Conservation (phyloP, 2,329 filamentous ascomycete genomes). For the Diaporthe australafricana region DNA sequence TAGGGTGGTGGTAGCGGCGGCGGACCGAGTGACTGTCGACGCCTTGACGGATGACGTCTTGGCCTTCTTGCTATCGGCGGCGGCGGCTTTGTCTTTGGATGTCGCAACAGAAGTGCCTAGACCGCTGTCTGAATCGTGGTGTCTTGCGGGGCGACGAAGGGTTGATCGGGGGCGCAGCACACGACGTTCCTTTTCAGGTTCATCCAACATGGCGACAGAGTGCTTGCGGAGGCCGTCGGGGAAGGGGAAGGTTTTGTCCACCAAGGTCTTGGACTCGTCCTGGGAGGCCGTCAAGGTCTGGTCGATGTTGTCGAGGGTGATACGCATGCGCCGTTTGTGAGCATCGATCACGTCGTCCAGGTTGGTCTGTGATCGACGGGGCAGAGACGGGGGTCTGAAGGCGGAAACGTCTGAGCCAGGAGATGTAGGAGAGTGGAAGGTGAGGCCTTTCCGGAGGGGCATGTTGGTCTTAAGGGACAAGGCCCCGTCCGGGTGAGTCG, state of each 20-base stretch:
- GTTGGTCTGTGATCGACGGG: slow-evolving; percentile 76
- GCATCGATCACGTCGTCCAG: slow-evolving; percentile 79
- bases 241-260: slow-evolving; percentile 69
- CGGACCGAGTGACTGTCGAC: slow-evolving; percentile 72
- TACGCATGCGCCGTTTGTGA: slow-evolving; percentile 74
- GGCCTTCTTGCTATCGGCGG: slow-evolving; percentile 56
- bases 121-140: slow-evolving; percentile 87
- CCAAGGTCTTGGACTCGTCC: slow-evolving; percentile 50
- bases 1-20: slow-evolving; percentile 61
- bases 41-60: slow-evolving; percentile 49
- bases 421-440: slow-evolving; percentile 67
- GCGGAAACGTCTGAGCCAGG: slow-evolving; percentile 48
- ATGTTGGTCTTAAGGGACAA: slow-evolving; percentile 65
- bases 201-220: slow-evolving; percentile 62
- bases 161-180: slow-evolving; percentile 63
- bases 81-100: slow-evolving; percentile 62
- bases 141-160: slow-evolving; percentile 66
- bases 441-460: slow-evolving; percentile 77
- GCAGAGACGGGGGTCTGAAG: slow-evolving; percentile 63
- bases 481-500: slow-evolving; percentile 57
- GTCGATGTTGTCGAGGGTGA: slow-evolving; percentile 75
- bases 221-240: slow-evolving; percentile 70
- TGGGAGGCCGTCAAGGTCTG: slow-evolving; percentile 64
- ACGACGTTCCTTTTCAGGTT: slow-evolving; percentile 57
- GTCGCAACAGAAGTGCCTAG: slow-evolving; percentile 85